Evolutionary conservation across 2,329 filamentous ascomycete genomes (phyloP).

Genomic region (Akanthomyces muscarius): DNA sequence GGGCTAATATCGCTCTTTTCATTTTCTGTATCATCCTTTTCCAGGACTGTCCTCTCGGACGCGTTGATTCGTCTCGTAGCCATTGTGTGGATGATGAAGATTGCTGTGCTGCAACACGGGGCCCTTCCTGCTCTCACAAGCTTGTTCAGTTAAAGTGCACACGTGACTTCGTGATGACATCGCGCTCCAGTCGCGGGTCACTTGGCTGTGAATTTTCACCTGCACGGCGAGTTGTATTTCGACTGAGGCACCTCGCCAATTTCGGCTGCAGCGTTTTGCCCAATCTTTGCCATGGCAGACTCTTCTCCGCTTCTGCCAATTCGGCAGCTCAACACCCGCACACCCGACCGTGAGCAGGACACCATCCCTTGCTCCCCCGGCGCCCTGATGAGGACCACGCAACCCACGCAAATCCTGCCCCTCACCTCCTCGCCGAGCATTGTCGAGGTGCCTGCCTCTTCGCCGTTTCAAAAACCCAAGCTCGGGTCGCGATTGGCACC

Average conservation of each 20-base stretch:
- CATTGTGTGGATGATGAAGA: slow-evolving; percentile 46
- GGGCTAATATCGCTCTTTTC: slow-evolving; percentile 71
- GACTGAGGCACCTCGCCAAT: slow-evolving; percentile 1
- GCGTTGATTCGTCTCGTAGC: slow-evolving; percentile 63
- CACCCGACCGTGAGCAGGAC: slow-evolving; percentile 43
- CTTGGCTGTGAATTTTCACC: slow-evolving; percentile 16
- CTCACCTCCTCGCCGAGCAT: slow-evolving; percentile 41
- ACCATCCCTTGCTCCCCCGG: slow-evolving; percentile 45
- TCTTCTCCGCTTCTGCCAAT: slow-evolving; percentile 13
- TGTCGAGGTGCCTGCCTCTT: slow-evolving; percentile 86
- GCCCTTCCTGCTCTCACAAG: neutral
- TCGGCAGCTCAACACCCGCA: slow-evolving; percentile 29
- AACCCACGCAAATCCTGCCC: slow-evolving; percentile 44
- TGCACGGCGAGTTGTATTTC: slow-evolving; percentile 5
- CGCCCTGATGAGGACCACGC: slow-evolving; percentile 34
- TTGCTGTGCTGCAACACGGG: slow-evolving; percentile 1
- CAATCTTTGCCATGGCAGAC: slow-evolving; percentile 15
- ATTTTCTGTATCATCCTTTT: slow-evolving; percentile 50
- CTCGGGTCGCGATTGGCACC: slow-evolving; percentile 65
- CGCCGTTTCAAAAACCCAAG: slow-evolving; percentile 54
- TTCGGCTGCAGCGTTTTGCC: neutral
- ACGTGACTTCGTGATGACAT: slow-evolving; percentile 26
- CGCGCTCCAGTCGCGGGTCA: slow-evolving; percentile 13
- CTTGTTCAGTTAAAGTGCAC: slow-evolving; percentile 15
- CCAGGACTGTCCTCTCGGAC: slow-evolving; percentile 62